phyloP scores from a whole-genome alignment of 2,329 filamentous ascomycete genomes.

The Xylaria multiplex region DNA sequence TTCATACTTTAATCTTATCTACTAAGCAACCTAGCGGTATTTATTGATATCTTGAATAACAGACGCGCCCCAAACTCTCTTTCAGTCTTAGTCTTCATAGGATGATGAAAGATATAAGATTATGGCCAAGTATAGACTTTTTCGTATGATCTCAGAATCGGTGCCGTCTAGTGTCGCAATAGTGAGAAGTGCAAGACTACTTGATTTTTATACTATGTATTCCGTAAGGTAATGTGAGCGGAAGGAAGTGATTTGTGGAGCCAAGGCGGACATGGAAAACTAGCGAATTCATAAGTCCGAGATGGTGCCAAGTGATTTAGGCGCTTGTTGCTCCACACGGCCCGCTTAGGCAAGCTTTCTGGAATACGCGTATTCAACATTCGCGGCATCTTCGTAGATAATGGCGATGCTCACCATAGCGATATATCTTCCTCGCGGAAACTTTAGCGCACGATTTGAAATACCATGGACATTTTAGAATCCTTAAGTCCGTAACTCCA shows the following conservation, averaged over 20 bases:
- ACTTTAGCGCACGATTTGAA: background rate
- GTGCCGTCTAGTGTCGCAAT: background rate
- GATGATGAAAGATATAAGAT: no score
- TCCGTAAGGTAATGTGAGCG: background rate
- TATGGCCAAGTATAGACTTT: no score
- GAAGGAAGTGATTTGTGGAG: background rate
- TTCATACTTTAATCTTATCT: no score
- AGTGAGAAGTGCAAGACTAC: background rate
- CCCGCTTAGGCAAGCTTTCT: constrained; percentile 9
- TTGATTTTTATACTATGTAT: background rate
- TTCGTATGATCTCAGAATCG: background rate
- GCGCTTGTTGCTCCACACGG: constrained; percentile 9
- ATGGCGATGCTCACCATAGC: background rate
- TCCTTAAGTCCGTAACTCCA: constrained; percentile 23
- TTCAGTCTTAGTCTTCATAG: no score
- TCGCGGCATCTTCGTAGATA: background rate
- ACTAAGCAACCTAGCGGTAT: no score
- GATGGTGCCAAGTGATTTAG: constrained; percentile 2
- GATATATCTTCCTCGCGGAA: background rate
- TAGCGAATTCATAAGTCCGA: constrained; percentile 15
- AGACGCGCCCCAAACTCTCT: no score
- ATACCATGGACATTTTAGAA: background rate
- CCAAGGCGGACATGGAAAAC: constrained; percentile 5
- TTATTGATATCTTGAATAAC: no score
- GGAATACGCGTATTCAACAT: constrained; percentile 27